Percentiles rank a stretch among this genome's conserved stretches.
phyloP scores from a whole-genome alignment of 257 asterid species.

The Henckelia pumila region DNA sequence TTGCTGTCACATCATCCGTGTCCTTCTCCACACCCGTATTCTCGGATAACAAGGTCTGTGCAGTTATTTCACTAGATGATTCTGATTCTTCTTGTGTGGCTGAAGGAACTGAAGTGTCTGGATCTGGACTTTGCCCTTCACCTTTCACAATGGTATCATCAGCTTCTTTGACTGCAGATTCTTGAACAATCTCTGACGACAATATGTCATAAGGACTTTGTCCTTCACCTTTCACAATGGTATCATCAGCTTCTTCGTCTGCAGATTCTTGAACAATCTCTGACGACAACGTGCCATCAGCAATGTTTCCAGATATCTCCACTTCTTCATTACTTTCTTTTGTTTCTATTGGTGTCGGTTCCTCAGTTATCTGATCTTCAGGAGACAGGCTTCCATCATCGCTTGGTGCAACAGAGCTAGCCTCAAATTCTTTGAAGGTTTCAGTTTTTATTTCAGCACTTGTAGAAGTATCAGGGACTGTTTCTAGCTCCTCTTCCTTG shows the following conservation, averaged over 20 bases:
- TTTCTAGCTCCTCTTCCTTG: neutral
- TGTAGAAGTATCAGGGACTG: neutral
- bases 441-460: neutral
- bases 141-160: neutral
- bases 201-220: neutral
- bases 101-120: neutral
- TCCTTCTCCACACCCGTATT: conserved; percentile 27
- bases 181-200: neutral
- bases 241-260: neutral
- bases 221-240: neutral
- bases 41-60: conserved; percentile 20
- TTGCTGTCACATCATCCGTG: conserved; percentile 7
- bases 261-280: neutral
- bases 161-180: neutral
- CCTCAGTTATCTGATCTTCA: neutral
- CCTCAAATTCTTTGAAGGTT: neutral
- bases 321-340: neutral
- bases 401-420: neutral
- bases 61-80: neutral
- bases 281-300: neutral
- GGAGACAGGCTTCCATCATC: neutral
- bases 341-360: neutral
- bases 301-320: neutral
- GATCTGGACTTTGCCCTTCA: neutral
- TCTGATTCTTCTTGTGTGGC: neutral